Percentiles rank a stretch among this genome's conserved stretches.
These are phyloP conservation scores for Triticum dicoccoides DNA, from an alignment of 176 grass and related monocot genomes.

Conservation along the genomic window DNA sequence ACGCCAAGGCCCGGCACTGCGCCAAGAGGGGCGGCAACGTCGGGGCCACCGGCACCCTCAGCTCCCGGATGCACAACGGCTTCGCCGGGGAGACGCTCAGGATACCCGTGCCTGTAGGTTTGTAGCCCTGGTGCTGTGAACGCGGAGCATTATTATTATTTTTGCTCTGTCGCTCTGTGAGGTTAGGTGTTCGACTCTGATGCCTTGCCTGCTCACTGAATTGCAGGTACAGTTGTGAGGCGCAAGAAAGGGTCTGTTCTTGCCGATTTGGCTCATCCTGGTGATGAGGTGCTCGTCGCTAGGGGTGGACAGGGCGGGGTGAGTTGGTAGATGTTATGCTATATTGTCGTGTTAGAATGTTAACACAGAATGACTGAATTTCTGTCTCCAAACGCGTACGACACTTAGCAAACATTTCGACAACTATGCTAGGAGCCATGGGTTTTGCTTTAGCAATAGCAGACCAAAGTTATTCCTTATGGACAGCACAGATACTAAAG, in stretches of 20 bases:
- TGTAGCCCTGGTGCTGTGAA: slow-evolving; percentile 23
- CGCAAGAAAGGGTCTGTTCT: slow-evolving; percentile 81
- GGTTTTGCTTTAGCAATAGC: not conserved
- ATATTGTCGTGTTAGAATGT: not conserved
- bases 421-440: not conserved
- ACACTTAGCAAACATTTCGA: not conserved
- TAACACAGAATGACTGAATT: not conserved
- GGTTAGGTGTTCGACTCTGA: not conserved
- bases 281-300: slow-evolving; percentile 87
- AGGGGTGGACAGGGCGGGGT: slow-evolving; percentile 95
- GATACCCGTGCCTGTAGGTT: slow-evolving; percentile 95
- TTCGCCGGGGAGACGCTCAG: slow-evolving; percentile 60
- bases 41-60: slow-evolving; percentile 65
- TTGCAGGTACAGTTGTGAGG: slow-evolving; percentile 84
- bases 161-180: not conserved
- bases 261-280: slow-evolving; percentile 80
- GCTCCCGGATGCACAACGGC: slow-evolving; percentile 75
- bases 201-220: not conserved
- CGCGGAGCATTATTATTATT: not conserved
- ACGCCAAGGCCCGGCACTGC: slow-evolving; percentile 63
- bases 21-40: slow-evolving; percentile 91
- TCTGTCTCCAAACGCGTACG: not conserved
- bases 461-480: not conserved
- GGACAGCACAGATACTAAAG: not conserved
- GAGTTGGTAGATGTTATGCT: slow-evolving; percentile 30